phyloP scores from a whole-genome alignment of 2,329 filamentous ascomycete genomes.

The Xylariaceae sp. region DNA sequence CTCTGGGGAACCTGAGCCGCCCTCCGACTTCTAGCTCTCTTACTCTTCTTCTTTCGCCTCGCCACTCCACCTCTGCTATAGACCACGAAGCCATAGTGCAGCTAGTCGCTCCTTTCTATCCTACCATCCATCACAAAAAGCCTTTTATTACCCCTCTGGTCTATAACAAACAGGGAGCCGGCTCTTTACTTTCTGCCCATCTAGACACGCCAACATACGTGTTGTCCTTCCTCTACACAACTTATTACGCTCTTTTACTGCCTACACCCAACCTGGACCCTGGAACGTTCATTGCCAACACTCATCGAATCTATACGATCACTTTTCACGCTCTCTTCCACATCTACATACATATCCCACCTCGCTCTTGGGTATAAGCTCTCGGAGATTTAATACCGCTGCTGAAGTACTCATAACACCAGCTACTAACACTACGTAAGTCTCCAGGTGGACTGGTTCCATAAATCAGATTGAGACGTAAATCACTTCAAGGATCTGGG shows the following conservation, averaged over 20 bases:
- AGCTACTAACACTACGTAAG: conserved; percentile 39
- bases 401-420: conserved; percentile 30
- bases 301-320: conserved; percentile 26
- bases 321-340: conserved; percentile 33
- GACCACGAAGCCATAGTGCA: conserved; percentile 30
- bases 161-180: conserved; percentile 52
- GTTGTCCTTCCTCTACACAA: conserved; percentile 39
- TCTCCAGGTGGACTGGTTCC: conserved; percentile 33
- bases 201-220: conserved; percentile 36
- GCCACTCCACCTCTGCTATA: conserved; percentile 39
- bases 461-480: conserved; percentile 34
- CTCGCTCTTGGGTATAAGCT: conserved; percentile 32
- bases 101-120: conserved; percentile 50
- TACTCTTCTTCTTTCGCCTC: conserved; percentile 42
- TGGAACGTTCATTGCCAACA: conserved; percentile 12
- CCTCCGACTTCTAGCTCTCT: conserved; percentile 39
- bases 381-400: conserved; percentile 30
- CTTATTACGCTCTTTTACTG: conserved; percentile 41
- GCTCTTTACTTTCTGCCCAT: conserved; percentile 51
- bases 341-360: conserved; percentile 37
- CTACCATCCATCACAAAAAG: conserved; percentile 30
- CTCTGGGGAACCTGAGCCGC: conserved; percentile 45
- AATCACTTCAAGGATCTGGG: conserved; percentile 25
- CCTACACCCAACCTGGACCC: conserved; percentile 13
- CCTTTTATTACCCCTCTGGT: conserved; percentile 41